A percentile compares a stretch with the other conserved stretches of the same genome.
Conservation (phyloP, 441 rosid genomes). For the Gossypium schwendimanii region DNA sequence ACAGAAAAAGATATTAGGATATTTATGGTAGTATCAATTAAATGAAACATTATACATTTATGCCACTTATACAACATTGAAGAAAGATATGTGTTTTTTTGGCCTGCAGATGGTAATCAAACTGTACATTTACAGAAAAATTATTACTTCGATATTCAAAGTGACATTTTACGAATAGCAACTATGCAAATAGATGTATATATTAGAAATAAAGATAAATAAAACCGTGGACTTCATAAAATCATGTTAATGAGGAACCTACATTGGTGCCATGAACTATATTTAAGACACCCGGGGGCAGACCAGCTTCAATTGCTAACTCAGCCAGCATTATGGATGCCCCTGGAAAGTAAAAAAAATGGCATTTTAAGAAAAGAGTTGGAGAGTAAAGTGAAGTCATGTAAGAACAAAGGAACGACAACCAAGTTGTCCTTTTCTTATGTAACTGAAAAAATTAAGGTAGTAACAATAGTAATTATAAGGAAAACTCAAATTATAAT, state of each 20-base stretch:
- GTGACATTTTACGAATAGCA: not conserved
- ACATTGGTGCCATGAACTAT: slow-evolving; percentile 85
- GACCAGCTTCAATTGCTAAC: slow-evolving; percentile 87
- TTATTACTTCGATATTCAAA: not conserved
- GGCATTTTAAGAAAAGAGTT: not conserved
- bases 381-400: slow-evolving; percentile 6
- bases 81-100: not conserved
- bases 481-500: not conserved
- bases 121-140: not conserved
- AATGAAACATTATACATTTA: not conserved
- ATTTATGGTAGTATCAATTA: not conserved
- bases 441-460: not conserved
- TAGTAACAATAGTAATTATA: not conserved
- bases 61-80: not conserved
- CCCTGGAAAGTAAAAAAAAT: slow-evolving; percentile 39
- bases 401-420: not conserved
- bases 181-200: not conserved
- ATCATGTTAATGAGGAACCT: slow-evolving; percentile 20
- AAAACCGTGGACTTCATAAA: not conserved
- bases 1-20: slow-evolving; percentile 14
- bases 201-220: not conserved
- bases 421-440: not conserved
- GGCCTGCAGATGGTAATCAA: not conserved
- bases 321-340: slow-evolving; percentile 89
- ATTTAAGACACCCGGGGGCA: slow-evolving; percentile 81